Percentiles rank a stretch among this genome's conserved stretches.
These are phyloP conservation scores for Starmerella lactis-condensi DNA, from an alignment of 805 yeast genomes.

Conservation along the genomic window DNA sequence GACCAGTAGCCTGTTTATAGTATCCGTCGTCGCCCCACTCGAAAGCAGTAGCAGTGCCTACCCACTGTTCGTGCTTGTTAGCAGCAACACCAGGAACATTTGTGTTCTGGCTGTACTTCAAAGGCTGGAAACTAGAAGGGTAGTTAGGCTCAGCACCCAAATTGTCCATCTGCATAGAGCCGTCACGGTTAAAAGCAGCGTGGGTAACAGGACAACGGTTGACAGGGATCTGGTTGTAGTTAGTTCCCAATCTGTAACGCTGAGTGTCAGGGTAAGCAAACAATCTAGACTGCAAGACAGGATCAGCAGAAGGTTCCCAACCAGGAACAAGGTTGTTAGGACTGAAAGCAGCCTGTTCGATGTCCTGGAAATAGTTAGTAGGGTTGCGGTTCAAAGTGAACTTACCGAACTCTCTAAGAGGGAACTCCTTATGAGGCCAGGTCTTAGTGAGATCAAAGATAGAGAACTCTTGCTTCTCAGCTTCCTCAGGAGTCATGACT, in stretches of 20 bases:
- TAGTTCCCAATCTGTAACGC: constrained; percentile 55
- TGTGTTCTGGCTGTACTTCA: constrained; percentile 18
- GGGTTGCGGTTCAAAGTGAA: constrained; percentile 38
- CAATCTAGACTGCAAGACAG: constrained; percentile 57
- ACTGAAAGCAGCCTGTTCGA: constrained; percentile 46
- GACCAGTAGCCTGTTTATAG: constrained; percentile 54
- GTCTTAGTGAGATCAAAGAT: constrained; percentile 38
- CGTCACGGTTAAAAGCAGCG: constrained; percentile 42
- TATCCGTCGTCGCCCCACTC: constrained; percentile 72
- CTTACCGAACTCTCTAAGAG: constrained; percentile 37
- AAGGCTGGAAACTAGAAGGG: constrained; percentile 28
- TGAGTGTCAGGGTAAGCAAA: constrained; percentile 64
- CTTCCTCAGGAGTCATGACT: constrained; percentile 40
- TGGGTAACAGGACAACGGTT: constrained; percentile 36
- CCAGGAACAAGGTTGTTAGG: constrained; percentile 60
- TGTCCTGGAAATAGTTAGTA: constrained; percentile 33
- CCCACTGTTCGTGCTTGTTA: constrained; percentile 56
- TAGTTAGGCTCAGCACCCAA: constrained; percentile 36
- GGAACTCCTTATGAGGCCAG: constrained; percentile 41
- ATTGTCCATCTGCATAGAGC: constrained; percentile 33
- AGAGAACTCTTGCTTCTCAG: constrained; percentile 31
- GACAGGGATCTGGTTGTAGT: constrained; percentile 49
- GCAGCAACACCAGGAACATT: constrained; percentile 8
- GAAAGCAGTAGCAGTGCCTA: constrained; percentile 64
- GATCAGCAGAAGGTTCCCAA: constrained; percentile 60